Base-by-base conservation (phyloP, 495 filamentous ascomycete genomes). In the Xylaria nigripes region DNA sequence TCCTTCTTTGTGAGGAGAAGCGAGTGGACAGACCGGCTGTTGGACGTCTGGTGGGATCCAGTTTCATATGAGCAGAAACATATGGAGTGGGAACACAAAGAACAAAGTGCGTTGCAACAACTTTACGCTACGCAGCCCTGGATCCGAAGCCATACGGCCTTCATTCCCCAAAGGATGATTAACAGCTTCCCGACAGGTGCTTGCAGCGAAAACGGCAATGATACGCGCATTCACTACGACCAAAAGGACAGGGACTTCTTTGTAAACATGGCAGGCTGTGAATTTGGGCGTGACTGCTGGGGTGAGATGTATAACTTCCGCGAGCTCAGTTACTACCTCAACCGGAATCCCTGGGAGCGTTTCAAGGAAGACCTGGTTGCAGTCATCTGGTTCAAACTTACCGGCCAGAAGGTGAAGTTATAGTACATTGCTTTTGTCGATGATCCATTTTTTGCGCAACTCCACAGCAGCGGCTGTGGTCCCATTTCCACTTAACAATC, bases 1-100 rank as follows among this genome's bases (percentile, higher is more conserved):
- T 95, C 89, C 19, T 99, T 99, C 80, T 90, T 99, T 68, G 72
- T 96, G 27, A 79, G 82, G 22, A 82, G 94, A 13, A 85, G 85
- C 56, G 70, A 82, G 12, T 99, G 92, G 90, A 87, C 89, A 0
- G 93, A 97, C 62, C 87, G 90, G 16, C 65, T 99, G 6, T 79
- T 99, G 23, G 93, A 99, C 67, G 81, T 95, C 52, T 99, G 92
- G 93, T 99, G 94, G 94, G 93, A 99, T 62, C 93, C 93, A 0
- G 90, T 96, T 34, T 83, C 86, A 51, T 99, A 99, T 70, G 93
- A 99, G 71, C 94, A 97, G 72, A 92, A 89, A 69, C 93, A 99
- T 64, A 97, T 96, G 92, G 80, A 96, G 55, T 99, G 93, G 93
- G 90, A 93, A 63, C 94, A 97, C 73, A 97, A 96, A 63, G 93